These are phyloP conservation scores for Orbilia oligospora DNA, from an alignment of 2,329 filamentous ascomycete genomes.

Conservation along the genomic window DNA sequence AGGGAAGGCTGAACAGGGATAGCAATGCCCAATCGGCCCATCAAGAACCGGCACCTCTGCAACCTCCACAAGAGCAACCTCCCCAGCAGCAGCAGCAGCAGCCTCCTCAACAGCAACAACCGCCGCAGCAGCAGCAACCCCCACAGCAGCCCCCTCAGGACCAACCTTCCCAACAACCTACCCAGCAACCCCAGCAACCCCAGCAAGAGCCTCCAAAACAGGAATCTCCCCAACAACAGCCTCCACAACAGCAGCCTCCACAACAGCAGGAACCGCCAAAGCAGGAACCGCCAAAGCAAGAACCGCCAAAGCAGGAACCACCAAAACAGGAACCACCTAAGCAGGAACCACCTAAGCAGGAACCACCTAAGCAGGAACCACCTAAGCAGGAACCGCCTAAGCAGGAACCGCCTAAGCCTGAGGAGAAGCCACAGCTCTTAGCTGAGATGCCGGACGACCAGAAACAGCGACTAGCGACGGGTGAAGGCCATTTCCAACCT, in stretches of 20 bases:
- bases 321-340: not conserved
- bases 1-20: slow-evolving; percentile 36
- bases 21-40: not conserved
- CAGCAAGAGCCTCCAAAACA: slow-evolving; percentile 3
- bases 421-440: slow-evolving; percentile 13
- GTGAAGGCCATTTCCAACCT: slow-evolving; percentile 29
- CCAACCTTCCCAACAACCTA: not conserved
- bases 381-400: too few relatives aligned
- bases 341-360: not conserved
- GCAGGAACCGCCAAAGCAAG: too few relatives aligned
- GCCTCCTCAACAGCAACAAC: slow-evolving; percentile 2
- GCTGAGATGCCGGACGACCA: slow-evolving; percentile 21
- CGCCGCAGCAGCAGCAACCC: not conserved
- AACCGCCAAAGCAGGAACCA: not conserved
- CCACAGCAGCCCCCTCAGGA: not conserved
- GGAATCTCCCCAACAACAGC: not conserved
- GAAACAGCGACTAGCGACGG: not conserved
- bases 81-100: slow-evolving; percentile 12
- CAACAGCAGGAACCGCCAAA: not conserved
- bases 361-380: not conserved
- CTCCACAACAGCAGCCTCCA: not conserved
- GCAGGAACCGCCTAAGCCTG: not conserved
- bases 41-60: slow-evolving; percentile 4
- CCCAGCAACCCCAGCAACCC: slow-evolving; percentile 11
- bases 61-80: slow-evolving; percentile 5